Evolutionary conservation across 169 alveolate genomes (phyloP), one percentile per base, ranked within the genome.

Genomic region (Cryptosporidium ryanae): DNA sequence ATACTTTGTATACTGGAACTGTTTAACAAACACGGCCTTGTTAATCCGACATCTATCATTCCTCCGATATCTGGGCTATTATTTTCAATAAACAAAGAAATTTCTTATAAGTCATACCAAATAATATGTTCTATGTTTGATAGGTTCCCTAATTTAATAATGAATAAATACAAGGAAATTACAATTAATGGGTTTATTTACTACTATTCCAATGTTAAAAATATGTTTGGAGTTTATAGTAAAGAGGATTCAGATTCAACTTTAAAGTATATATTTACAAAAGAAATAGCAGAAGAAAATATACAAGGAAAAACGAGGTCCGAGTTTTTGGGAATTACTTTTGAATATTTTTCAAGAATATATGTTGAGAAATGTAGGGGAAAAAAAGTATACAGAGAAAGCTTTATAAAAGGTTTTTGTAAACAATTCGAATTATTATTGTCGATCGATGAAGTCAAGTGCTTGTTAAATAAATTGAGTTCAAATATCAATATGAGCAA

Each of bases 1-100:
- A 44, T 76, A 38, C 44, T 76, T 8, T 76, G 87, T 43, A 76
- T 76, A 57, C n/a, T 76, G 5, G 87, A 76, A 65, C 87, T 57
- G 43, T 76, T 76, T 27, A 76, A 76, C 59, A 76, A 61, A 38
- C 87, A 76, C 25, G 87, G 87, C 6, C 44, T 76, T 38, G 87
- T 76, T n/a, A 76, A 76, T 34, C 87, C 87, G 34, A 61, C 87
- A 23, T 76, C 87, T 57, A 76, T 76, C 34, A 76, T 76, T 59
- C 76, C 87, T 23, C 87, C 64, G 2, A 31, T 76, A 21, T 76
- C 87, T 44, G 87, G 87, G 10, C 17, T 59, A 61, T 44, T 76
- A 15, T 76, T 76, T 48, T 76, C 87, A 34, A 21, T 63, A 76
- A 59, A 76, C 23, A 76, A 50, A 23, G 87, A 76, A 27, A 52